Conservation (phyloP, 306 rosid species). For the Begonia masoniana region DNA sequence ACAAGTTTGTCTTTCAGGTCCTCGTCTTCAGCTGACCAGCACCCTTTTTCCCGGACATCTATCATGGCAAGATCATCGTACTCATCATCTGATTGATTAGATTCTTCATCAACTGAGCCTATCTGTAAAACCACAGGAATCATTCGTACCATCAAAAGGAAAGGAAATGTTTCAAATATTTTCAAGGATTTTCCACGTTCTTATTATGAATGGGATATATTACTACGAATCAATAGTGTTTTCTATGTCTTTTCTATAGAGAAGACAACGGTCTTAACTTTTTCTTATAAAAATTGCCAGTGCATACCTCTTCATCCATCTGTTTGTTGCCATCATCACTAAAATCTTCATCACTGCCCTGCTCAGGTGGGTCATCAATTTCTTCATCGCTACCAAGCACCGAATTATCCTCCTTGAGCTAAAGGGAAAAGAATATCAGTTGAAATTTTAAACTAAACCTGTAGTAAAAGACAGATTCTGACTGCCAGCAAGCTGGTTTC, state of each 20-base stretch:
- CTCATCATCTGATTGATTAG: slow-evolving; percentile 90
- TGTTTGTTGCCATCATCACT: slow-evolving; percentile 49
- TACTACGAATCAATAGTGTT: not conserved
- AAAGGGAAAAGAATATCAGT: slow-evolving; percentile 4
- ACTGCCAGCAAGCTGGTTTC: no score
- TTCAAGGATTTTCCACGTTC: not conserved
- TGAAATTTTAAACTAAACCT: no score
- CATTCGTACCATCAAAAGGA: not conserved
- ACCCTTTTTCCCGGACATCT: slow-evolving; percentile 43
- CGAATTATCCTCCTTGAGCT: slow-evolving; percentile 78
- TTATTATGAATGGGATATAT: not conserved
- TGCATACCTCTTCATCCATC: slow-evolving; percentile 60
- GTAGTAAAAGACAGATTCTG: no score
- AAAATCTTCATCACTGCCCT: slow-evolving; percentile 73
- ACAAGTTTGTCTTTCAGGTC: slow-evolving; percentile 22
- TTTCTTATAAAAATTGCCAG: not conserved
- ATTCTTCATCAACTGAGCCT: slow-evolving; percentile 94
- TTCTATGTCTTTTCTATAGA: no score
- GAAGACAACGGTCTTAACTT: not conserved
- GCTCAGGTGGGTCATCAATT: slow-evolving; percentile 60
- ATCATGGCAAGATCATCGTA: slow-evolving; percentile 87
- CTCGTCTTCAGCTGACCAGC: slow-evolving; percentile 41
- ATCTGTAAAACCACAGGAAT: slow-evolving; percentile 21
- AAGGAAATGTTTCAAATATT: not conserved
- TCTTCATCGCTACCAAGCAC: slow-evolving; percentile 96